Base-by-base conservation (phyloP, 2,329 filamentous ascomycete genomes). In the Ascochyta lentis region DNA sequence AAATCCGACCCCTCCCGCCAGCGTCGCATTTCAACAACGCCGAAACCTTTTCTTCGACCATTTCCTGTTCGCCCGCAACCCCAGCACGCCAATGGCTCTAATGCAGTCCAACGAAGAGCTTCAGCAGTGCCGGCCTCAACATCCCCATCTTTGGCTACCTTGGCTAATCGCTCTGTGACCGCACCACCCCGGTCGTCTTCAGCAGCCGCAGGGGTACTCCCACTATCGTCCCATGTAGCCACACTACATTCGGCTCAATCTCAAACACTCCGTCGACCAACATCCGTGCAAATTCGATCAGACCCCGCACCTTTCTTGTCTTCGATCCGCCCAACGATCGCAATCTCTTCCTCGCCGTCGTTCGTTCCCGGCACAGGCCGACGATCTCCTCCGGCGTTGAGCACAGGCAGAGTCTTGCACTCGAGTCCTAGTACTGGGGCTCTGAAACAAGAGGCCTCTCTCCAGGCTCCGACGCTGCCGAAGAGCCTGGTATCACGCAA, bases 221-320 rank as follows among this genome's bases (percentile, higher is more conserved):
- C 56, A 22, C 53, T 59, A 16, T 59, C 65, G 3, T 49, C 59
- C 3, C 56, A 57, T 23, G 42, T 58, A n/a, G 43, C 51, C 27
- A 33, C 59, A 16, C 42, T 62, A 8, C 61, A 62, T 33, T 54
- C 12, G 43, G 58, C 40, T 38, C 59, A 41, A 12, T 49, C n/a
- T 33, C 61, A 72, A 42, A 54, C 63, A 6, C 69, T 80, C 16
- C 73, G 74, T 39, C 75, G 79, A 16, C 79, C 79, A 12, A 71
- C 71, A 15, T 80, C 77, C 27, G 72, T 81, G 31, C 79, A 80
- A 58, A 74, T 80, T 39, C 73, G 77, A 26, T 69, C 78, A 9
- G 69, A 76, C 39, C 74, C 67, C 15, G 77, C 78, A 2, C 78
- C 79, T 3, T 80, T 80, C 60, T 69, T 80, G 6, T 74, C 75